Evolutionary conservation across 225 moss, liverwort and hornwort species (phyloP).

Genomic region (Rhytidiadelphus loreus): DNA sequence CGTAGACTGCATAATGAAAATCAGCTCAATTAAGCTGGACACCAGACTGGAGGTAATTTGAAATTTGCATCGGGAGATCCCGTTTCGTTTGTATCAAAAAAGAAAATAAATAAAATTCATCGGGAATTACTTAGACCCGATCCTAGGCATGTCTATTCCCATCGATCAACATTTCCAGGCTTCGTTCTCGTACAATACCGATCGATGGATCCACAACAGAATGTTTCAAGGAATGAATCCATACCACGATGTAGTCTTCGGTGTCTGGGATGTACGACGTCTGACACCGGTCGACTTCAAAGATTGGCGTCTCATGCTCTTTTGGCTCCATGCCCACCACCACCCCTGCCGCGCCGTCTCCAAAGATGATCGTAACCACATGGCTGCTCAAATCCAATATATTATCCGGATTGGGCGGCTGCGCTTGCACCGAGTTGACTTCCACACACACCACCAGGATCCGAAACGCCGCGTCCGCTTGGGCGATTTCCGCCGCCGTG

Average conservation of each 20-base stretch:
- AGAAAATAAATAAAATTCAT: neutral
- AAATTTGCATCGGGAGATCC: neutral
- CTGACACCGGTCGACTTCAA: constrained; percentile 18
- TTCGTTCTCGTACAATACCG: neutral
- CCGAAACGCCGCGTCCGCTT: constrained; percentile 20
- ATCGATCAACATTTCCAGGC: neutral
- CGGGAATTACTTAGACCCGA: neutral
- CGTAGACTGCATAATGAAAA: too few relatives aligned
- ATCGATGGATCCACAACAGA: neutral
- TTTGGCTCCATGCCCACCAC: constrained; percentile 9
- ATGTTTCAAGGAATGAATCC: neutral
- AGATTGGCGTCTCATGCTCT: constrained; percentile 17
- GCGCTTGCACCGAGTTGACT: constrained; percentile 34
- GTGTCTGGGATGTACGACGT: constrained; percentile 38
- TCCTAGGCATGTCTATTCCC: too few relatives aligned
- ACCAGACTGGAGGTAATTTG: neutral
- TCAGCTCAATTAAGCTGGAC: neutral
- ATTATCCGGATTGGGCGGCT: constrained; percentile 15
- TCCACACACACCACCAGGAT: constrained; percentile 42
- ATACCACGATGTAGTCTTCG: constrained; percentile 22
- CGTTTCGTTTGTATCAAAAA: neutral
- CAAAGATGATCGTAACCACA: constrained; percentile 31
- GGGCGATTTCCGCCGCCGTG: constrained; percentile 35
- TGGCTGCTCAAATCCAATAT: constrained; percentile 24
- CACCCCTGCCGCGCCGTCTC: constrained; percentile 34